phyloP scores from a whole-genome alignment of 73 alveolate genomes.

The Symbiodinium natans region DNA sequence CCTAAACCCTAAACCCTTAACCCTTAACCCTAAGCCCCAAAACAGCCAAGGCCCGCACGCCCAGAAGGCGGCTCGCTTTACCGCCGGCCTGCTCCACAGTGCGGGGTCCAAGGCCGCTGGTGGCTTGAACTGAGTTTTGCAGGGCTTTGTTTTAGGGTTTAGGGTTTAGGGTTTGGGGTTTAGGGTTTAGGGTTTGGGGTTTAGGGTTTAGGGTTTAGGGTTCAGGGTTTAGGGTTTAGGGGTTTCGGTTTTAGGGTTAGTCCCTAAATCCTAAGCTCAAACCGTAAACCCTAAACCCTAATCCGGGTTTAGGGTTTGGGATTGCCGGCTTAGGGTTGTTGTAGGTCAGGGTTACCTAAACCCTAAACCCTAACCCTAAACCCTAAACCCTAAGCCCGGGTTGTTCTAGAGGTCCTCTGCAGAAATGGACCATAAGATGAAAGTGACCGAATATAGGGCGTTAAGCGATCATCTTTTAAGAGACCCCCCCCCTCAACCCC shows the following conservation, averaged over 20 bases:
- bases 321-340: background rate
- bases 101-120: no score
- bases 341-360: background rate
- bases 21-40: background rate
- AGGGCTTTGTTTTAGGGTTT: background rate
- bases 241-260: background rate
- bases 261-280: no score
- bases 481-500: no score
- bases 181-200: background rate
- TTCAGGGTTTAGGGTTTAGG: background rate
- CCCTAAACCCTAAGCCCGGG: no score
- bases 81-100: background rate
- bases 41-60: background rate
- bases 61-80: background rate
- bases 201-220: background rate
- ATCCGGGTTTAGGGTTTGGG: no score
- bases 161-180: background rate
- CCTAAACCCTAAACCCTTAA: background rate
- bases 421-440: no score
- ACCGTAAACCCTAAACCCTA: no score
- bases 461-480: no score
- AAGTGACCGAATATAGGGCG: no score
- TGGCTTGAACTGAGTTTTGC: no score
- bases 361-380: background rate
- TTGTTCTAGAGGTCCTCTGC: no score